Conservation (phyloP, 2,329 filamentous ascomycete species). For the Ampelomyces quisqualis region DNA sequence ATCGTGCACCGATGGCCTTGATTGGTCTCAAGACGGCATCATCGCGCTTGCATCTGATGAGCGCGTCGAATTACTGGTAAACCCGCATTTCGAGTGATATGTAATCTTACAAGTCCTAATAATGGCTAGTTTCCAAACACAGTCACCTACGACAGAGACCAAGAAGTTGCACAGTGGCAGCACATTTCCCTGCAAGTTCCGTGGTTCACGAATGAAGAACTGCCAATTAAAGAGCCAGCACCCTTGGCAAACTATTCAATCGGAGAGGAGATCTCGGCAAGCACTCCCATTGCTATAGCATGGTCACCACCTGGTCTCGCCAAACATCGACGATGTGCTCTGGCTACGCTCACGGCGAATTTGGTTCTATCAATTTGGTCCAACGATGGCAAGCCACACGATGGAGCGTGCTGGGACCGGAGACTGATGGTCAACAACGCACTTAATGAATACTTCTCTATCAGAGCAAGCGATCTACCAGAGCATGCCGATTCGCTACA, state of each 20-base stretch:
- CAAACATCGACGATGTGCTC: conserved; percentile 54
- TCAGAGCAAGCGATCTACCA: conserved; percentile 11
- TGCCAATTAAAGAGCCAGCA: conserved; percentile 49
- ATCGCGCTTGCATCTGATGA: conserved; percentile 60
- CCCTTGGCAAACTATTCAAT: conserved; percentile 54
- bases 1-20: conserved; percentile 54
- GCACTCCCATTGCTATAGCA: conserved; percentile 51
- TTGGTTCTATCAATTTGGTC: conserved; percentile 59
- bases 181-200: conserved; percentile 51
- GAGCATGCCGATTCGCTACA: conserved; percentile 12
- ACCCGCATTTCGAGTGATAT: not conserved
- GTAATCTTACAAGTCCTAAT: conserved; percentile 9
- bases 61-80: conserved; percentile 55
- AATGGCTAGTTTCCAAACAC: conserved; percentile 39
- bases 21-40: conserved; percentile 61
- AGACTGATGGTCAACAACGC: conserved; percentile 55
- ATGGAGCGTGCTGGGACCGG: conserved; percentile 53
- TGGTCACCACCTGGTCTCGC: conserved; percentile 61
- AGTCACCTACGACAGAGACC: conserved; percentile 28
- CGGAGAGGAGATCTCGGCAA: conserved; percentile 60
- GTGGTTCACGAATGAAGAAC: conserved; percentile 54
- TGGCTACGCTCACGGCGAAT: conserved; percentile 59
- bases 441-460: conserved; percentile 45
- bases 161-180: conserved; percentile 39
- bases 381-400: conserved; percentile 46